Percentiles rank a stretch among this genome's conserved stretches.
These are phyloP conservation scores for Teratosphaeria gauchensis DNA, from an alignment of 2,329 filamentous ascomycete genomes.

Conservation along the genomic window DNA sequence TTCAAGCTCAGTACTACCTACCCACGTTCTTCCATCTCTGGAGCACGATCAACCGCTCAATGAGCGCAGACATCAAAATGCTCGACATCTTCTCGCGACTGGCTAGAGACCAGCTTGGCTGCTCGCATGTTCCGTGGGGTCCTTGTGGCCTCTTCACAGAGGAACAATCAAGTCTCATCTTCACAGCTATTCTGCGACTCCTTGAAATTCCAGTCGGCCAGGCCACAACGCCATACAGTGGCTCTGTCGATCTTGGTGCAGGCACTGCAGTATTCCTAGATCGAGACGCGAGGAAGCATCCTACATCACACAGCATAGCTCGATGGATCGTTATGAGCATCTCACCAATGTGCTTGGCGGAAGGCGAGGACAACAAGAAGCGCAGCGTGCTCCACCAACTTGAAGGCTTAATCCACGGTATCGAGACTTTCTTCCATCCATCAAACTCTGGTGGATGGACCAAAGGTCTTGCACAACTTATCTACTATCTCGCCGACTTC, in stretches of 20 bases:
- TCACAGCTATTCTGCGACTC: conserved; percentile 78
- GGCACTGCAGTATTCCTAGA: conserved; percentile 81
- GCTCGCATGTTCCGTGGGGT: conserved; percentile 66
- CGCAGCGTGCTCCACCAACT: conserved; percentile 70
- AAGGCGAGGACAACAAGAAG: conserved; percentile 55
- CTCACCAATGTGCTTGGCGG: conserved; percentile 69
- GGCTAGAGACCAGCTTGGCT: conserved; percentile 71
- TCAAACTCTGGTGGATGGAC: conserved; percentile 94
- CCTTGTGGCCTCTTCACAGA: conserved; percentile 85
- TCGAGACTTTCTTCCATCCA: conserved; percentile 97
- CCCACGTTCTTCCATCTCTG: conserved; percentile 95
- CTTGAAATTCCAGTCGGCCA: conserved; percentile 96
- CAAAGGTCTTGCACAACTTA: conserved; percentile 76
- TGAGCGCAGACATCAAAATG: conserved; percentile 74
- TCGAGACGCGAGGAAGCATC: conserved; percentile 87
- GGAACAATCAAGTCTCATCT: conserved; percentile 85
- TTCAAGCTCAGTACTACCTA: conserved; percentile 81
- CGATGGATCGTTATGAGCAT: conserved; percentile 88
- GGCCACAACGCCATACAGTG: conserved; percentile 82
- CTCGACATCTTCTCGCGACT: conserved; percentile 84
- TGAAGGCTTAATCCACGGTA: conserved; percentile 84
- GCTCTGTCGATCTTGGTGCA: conserved; percentile 66
- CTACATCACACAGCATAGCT: conserved; percentile 82
- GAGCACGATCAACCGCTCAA: conserved; percentile 86
- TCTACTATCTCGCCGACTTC: conserved; percentile 86